A percentile compares a stretch with the other conserved stretches of the same genome.
Conservation (phyloP, 192 early-diverging fungal species). For the Phycomyces nitens region DNA sequence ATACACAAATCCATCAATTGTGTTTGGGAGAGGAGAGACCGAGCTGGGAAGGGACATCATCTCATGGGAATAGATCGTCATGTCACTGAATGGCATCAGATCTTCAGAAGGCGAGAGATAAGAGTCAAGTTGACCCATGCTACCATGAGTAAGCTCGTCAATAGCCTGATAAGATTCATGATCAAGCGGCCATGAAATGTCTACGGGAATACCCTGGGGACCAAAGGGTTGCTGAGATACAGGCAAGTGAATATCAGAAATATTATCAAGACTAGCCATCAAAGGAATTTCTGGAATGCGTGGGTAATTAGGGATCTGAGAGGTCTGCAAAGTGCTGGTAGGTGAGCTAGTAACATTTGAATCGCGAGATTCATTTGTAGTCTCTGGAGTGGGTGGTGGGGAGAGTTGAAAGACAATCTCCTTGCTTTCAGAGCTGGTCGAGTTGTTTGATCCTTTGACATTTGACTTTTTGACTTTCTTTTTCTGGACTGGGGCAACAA, state of each 20-base stretch:
- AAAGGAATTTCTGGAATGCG: background rate
- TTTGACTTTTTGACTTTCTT: background rate
- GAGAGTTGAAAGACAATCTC: constrained; percentile 10
- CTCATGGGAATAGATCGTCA: background rate
- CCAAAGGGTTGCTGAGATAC: background rate
- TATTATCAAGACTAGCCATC: background rate
- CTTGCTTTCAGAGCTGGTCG: constrained; percentile 1
- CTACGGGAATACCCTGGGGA: background rate
- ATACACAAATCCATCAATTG: background rate
- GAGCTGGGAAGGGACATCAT: background rate
- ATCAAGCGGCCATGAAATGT: background rate
- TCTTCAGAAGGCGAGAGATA: background rate
- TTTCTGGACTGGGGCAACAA: background rate
- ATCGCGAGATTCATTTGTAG: background rate
- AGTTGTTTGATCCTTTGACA: background rate
- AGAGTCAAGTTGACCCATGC: background rate
- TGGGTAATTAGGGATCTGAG: background rate
- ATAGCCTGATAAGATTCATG: background rate
- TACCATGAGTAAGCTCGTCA: background rate
- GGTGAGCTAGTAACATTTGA: background rate
- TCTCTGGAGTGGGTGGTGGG: constrained; percentile 17
- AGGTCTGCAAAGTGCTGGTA: background rate
- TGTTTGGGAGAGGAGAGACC: background rate
- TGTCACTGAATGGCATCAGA: background rate
- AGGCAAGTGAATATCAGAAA: background rate